Evolutionary conservation across 257 asterid species (phyloP).

Genomic region (Prunella vulgaris): DNA sequence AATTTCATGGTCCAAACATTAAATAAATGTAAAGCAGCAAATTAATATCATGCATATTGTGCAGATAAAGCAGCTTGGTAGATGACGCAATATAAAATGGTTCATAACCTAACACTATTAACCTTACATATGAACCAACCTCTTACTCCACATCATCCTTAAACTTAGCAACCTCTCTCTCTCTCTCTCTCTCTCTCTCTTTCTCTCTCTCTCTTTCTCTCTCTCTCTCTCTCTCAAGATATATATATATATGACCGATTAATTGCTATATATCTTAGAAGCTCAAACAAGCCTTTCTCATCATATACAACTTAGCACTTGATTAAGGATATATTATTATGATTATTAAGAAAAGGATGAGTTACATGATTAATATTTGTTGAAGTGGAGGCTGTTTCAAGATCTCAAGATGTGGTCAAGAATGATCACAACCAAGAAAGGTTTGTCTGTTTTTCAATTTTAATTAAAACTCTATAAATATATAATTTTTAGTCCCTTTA

Average conservation of each 20-base stretch:
- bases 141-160: constrained; percentile 32
- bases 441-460: neutral
- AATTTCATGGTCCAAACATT: neutral
- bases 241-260: constrained; percentile 11
- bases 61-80: constrained; percentile 19
- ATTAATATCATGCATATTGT: constrained; percentile 29
- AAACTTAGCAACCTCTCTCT: constrained; percentile 31
- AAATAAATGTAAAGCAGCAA: neutral
- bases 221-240: constrained; percentile 16
- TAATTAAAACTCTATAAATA: neutral
- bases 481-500: too few species aligned
- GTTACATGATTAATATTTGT: neutral
- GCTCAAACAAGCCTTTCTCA: constrained; percentile 30
- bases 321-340: neutral
- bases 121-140: constrained; percentile 23
- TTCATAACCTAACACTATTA: neutral
- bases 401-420: constrained; percentile 39
- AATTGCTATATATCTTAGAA: constrained; percentile 23
- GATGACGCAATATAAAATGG: neutral
- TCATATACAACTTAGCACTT: constrained; percentile 15
- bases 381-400: neutral
- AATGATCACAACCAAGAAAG: constrained; percentile 34
- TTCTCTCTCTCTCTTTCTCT: constrained; percentile 23
- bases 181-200: constrained; percentile 21
- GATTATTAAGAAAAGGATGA: neutral